A percentile compares a stretch with the other conserved stretches of the same genome.
These are phyloP conservation scores for Epichloe hybrida DNA, from an alignment of 2,329 filamentous ascomycete species.

Conservation along the genomic window DNA sequence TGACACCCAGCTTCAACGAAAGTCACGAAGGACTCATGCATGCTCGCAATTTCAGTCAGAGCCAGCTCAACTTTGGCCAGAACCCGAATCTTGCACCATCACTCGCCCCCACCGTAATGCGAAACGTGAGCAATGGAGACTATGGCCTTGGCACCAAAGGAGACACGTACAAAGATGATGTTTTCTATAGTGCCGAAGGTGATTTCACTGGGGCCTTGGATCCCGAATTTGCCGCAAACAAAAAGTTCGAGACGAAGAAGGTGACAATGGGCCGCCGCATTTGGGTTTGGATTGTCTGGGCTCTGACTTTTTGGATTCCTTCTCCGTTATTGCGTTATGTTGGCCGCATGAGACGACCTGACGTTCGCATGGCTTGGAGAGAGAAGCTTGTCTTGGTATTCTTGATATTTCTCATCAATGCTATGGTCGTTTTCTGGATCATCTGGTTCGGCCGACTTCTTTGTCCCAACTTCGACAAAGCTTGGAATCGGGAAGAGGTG, in stretches of 20 bases:
- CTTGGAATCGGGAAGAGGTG: constrained; percentile 63
- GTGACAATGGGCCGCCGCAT: constrained; percentile 51
- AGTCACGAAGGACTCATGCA: constrained; percentile 62
- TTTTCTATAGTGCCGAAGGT: constrained; percentile 61
- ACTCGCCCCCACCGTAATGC: constrained; percentile 42
- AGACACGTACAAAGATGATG: constrained; percentile 58
- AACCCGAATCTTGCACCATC: constrained; percentile 38
- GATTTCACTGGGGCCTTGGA: constrained; percentile 59
- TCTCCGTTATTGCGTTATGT: constrained; percentile 68
- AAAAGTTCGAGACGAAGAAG: constrained; percentile 58
- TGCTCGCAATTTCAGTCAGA: constrained; percentile 41
- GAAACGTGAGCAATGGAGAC: constrained; percentile 54
- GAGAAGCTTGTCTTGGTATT: constrained; percentile 80
- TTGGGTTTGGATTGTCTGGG: constrained; percentile 79
- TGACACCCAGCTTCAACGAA: constrained; percentile 47
- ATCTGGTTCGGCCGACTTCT: constrained; percentile 70
- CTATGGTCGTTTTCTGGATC: constrained; percentile 78
- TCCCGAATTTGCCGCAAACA: constrained; percentile 62
- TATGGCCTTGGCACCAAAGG: constrained; percentile 84
- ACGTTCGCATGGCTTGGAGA: constrained; percentile 94
- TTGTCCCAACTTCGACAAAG: constrained; percentile 86
- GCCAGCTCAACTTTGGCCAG: constrained; percentile 37
- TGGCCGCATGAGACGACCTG: constrained; percentile 92
- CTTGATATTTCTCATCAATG: constrained; percentile 74
- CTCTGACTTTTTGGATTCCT: constrained; percentile 85